Evolutionary conservation across 1,284 basidiomycete genomes (phyloP).

Genomic region (Moniliophthora roreri): DNA sequence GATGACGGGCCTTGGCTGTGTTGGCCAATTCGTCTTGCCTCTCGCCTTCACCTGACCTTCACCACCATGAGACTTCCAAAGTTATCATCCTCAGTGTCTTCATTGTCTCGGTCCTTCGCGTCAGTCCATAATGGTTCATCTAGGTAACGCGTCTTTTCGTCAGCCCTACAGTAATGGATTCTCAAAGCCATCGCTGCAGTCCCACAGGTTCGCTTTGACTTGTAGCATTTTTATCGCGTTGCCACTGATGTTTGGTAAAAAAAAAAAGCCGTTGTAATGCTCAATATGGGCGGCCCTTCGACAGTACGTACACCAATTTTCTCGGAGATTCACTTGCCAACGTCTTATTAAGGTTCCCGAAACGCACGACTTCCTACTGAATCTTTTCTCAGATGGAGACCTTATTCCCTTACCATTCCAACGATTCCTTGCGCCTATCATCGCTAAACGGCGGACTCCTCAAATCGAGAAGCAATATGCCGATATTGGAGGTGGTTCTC

Average conservation of each 20-base stretch:
- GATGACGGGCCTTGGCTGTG: too few species aligned
- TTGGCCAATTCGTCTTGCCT: background rate
- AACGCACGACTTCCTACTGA: constrained; percentile 89
- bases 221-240: constrained; percentile 8
- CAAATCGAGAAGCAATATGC: constrained; percentile 94
- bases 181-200: constrained; percentile 32
- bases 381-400: constrained; percentile 93
- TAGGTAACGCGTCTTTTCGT: background rate
- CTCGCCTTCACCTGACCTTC: background rate
- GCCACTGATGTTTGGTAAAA: constrained; percentile 16
- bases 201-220: constrained; percentile 56
- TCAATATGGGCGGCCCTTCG: constrained; percentile 98
- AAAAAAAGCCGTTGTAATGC: constrained; percentile 88
- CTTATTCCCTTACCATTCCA: constrained; percentile 97
- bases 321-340: constrained; percentile 7
- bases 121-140: background rate
- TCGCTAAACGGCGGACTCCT: constrained; percentile 91
- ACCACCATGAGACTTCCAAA: constrained; percentile 1
- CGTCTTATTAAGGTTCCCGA: constrained; percentile 63
- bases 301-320: constrained; percentile 55
- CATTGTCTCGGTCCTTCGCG: constrained; percentile 9
- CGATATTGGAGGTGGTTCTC: constrained; percentile 96
- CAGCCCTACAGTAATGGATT: background rate
- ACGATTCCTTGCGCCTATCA: constrained; percentile 81
- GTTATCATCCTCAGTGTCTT: background rate